These are phyloP conservation scores for Corymbia maculata DNA, from an alignment of 345 rosid species.

Conservation along the genomic window DNA sequence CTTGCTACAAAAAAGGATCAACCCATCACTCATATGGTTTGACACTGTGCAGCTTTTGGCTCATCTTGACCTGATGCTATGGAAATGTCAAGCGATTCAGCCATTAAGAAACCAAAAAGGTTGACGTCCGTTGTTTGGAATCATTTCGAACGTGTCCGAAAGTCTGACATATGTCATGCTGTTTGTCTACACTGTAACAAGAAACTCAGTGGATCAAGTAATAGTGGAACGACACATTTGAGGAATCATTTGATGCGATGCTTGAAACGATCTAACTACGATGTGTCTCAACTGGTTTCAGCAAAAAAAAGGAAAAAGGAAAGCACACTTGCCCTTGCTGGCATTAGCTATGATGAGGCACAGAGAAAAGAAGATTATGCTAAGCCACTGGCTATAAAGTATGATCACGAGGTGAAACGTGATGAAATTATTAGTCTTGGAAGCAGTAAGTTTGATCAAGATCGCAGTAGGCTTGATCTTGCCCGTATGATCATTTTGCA, in stretches of 20 bases:
- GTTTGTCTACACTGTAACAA: slow-evolving; percentile 84
- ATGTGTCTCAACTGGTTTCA: slow-evolving; percentile 74
- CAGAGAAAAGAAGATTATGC: slow-evolving; percentile 64
- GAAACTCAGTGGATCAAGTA: slow-evolving; percentile 92
- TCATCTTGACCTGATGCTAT: slow-evolving; percentile 27
- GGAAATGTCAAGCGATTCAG: slow-evolving; percentile 60
- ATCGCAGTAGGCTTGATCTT: slow-evolving; percentile 67
- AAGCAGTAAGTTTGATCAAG: slow-evolving; percentile 69
- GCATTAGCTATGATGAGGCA: slow-evolving; percentile 52
- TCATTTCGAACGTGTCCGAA: slow-evolving; percentile 85
- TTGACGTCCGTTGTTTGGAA: slow-evolving; percentile 92
- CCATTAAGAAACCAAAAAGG: slow-evolving; percentile 70
- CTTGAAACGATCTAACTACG: slow-evolving; percentile 74
- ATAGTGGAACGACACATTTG: slow-evolving; percentile 92
- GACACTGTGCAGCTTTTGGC: slow-evolving; percentile 15
- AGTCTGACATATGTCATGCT: slow-evolving; percentile 85
- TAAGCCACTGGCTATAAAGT: slow-evolving; percentile 44
- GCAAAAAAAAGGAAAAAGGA: slow-evolving; percentile 82
- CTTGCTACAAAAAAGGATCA: not conserved
- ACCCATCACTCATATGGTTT: not conserved
- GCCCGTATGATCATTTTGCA: slow-evolving; percentile 91
- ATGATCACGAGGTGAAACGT: slow-evolving; percentile 62
- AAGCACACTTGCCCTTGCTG: slow-evolving; percentile 32
- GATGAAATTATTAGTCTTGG: slow-evolving; percentile 60
- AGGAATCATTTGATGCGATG: slow-evolving; percentile 91